Base-by-base conservation (phyloP, 352 stramenopile genomes). In the Pythium sp. region DNA sequence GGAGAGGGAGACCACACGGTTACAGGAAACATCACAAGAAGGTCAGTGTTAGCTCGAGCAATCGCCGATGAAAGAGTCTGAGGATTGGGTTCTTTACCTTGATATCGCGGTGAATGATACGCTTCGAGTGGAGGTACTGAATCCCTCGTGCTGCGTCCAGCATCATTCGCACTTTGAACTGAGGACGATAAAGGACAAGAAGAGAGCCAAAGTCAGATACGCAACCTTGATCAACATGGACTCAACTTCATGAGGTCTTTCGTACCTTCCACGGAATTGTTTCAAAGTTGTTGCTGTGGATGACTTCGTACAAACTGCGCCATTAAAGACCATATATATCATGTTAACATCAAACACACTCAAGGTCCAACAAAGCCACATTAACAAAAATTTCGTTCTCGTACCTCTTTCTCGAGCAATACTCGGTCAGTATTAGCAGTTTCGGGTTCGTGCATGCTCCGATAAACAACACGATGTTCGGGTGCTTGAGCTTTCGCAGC, bases 101-200 rank as follows among this genome's bases (percentile, higher is more conserved):
- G 69, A 97, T 95, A 54, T 97, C 90, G 26, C 90, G 88, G 70
- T 97, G 90, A 55, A 97, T 96, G 60, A 96, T 94, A 36, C 86
- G 79, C 58, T 80, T 90, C 2, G 90, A 95, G 69, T 97, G 90
- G 14, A 97, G 74, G 46, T 97, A 97, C 69, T 92, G 86, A 34
- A 97, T 95, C n/a, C 88, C 90, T 72, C 86, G 71, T 41, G 90
- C 90, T 18, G 87, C 89, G 68, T 97, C 88, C 24, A 97, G 76
- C 87, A 97, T 92, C 86, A 97, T 96, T 22, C 89, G 86, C 24
- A 96, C 73, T 84, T 96, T 96, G 65, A 92, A 96, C 89, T 96
- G 38, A 49, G 18, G 15, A 46, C 15, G 43, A 30, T 24, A 58
- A 41, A 41, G 18, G 6, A 46, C 6, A 14, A 38, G 15, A 9